phyloP scores from a whole-genome alignment of 176 grass and related monocot species.

The Phoenix dactylifera region DNA sequence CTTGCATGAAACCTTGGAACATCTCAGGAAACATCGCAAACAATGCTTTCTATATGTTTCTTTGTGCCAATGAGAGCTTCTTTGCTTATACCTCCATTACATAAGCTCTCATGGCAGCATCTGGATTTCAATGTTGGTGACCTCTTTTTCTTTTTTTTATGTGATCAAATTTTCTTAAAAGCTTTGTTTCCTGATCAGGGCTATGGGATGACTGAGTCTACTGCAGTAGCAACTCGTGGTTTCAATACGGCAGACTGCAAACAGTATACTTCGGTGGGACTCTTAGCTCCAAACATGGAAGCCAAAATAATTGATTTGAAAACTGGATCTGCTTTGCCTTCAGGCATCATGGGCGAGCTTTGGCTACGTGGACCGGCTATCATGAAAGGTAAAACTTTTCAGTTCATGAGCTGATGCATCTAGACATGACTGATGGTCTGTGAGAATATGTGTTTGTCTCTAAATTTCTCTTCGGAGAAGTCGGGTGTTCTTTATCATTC shows the following conservation, averaged over 20 bases:
- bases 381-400: constrained; percentile 56
- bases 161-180: background rate
- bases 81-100: too few relatives aligned
- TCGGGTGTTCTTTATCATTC: too few relatives aligned
- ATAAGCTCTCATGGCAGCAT: too few relatives aligned
- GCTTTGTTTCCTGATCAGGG: constrained; percentile 35
- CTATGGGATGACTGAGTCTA: constrained; percentile 91
- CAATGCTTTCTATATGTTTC: too few relatives aligned
- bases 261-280: constrained; percentile 65
- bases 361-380: constrained; percentile 68
- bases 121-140: too few relatives aligned
- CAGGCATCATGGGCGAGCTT: constrained; percentile 57
- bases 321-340: constrained; percentile 50
- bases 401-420: background rate
- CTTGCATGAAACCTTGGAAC: too few relatives aligned
- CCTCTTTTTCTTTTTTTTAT: background rate
- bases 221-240: constrained; percentile 74
- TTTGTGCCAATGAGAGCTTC: too few relatives aligned
- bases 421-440: too few relatives aligned
- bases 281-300: constrained; percentile 81
- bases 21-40: too few relatives aligned
- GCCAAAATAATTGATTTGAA: constrained; percentile 64
- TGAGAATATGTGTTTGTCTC: too few relatives aligned
- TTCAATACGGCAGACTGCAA: constrained; percentile 60
- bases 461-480: too few relatives aligned